These are phyloP conservation scores for Carex arenaria DNA, from an alignment of 202 grass and related monocot genomes.

Conservation along the genomic window DNA sequence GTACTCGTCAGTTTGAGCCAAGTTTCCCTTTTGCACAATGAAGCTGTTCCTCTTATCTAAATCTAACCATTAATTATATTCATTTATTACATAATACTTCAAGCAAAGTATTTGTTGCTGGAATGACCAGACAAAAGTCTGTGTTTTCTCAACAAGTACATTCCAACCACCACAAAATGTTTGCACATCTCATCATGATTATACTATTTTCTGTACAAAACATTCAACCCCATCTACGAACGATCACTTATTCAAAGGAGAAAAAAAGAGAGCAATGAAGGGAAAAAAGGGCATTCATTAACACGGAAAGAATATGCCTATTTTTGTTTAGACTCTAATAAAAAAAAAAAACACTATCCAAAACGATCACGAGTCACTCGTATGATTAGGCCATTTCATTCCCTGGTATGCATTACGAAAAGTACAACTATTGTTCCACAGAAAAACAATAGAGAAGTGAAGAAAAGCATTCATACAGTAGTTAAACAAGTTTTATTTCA, in stretches of 20 bases:
- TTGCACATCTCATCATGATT: not conserved
- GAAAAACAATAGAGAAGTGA: not conserved
- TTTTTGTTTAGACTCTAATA: not conserved
- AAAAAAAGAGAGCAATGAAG: not conserved
- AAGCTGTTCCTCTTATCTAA: not conserved
- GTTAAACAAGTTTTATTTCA: constrained; percentile 3
- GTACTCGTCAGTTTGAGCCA: not conserved
- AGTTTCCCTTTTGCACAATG: not conserved
- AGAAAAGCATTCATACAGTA: not conserved
- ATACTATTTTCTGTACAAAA: not conserved
- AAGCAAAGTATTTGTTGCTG: not conserved
- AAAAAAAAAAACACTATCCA: not conserved
- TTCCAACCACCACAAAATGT: not conserved
- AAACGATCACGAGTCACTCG: not conserved
- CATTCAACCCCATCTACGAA: not conserved
- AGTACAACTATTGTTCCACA: not conserved
- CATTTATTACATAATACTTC: not conserved
- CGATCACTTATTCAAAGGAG: not conserved
- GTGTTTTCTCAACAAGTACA: not conserved
- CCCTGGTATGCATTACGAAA: not conserved
- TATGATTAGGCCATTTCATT: not conserved
- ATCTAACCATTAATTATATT: not conserved
- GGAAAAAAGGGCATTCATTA: not conserved
- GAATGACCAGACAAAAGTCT: not conserved
- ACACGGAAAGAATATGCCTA: not conserved